Evolutionary conservation across 2,329 filamentous ascomycete genomes (phyloP).

Genomic region (Pseudopyricularia javanii): DNA sequence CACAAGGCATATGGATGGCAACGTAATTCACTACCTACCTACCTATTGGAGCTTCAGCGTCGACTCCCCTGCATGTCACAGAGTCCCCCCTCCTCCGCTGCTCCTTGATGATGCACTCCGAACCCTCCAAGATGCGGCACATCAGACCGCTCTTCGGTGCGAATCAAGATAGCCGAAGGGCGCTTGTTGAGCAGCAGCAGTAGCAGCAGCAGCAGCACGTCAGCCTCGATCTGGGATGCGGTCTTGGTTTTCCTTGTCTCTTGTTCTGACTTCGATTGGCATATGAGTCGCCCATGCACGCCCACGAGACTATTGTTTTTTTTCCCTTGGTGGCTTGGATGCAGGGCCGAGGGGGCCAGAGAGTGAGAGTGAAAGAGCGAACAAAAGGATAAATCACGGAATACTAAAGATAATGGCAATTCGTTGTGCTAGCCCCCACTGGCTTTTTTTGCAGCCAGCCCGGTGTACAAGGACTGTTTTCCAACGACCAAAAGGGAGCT

Average conservation of each 20-base stretch:
- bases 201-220: not conserved
- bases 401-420: not conserved
- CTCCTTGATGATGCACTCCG: not conserved
- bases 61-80: no score
- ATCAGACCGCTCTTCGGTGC: not conserved
- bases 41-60: no score
- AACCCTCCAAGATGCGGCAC: not conserved
- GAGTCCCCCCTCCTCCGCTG: not conserved
- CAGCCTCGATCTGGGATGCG: not conserved
- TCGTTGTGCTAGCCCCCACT: no score
- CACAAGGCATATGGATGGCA: no score
- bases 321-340: not conserved
- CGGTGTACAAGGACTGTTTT: no score
- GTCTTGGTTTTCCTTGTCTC: not conserved
- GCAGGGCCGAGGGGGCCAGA: not conserved
- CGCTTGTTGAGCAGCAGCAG: not conserved
- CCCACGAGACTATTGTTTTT: not conserved
- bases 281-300: not conserved
- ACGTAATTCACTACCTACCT: no score
- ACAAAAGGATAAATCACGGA: not conserved
- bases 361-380: not conserved
- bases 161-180: not conserved
- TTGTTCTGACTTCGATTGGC: not conserved
- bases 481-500: no score
- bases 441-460: no score